Evolutionary conservation across 768 basidiomycete genomes (phyloP).

Genomic region (Collybiopsis luxurians): DNA sequence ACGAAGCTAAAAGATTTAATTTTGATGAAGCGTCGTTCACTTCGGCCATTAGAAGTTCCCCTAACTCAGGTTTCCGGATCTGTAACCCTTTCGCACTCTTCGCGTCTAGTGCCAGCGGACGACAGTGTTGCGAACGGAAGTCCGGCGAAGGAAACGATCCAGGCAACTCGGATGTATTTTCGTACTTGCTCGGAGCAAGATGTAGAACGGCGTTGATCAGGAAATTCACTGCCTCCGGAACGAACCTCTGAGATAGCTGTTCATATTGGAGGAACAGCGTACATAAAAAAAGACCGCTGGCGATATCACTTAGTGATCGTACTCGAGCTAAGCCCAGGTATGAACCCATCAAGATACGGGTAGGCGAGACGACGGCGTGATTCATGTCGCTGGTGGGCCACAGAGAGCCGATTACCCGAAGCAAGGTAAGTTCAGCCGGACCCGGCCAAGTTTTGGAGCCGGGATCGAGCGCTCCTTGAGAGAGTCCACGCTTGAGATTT

Average conservation of each 20-base stretch:
- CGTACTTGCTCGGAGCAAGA: conserved; percentile 64
- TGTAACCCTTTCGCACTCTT: conserved; percentile 35
- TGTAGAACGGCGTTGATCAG: conserved; percentile 66
- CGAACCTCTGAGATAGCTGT: conserved; percentile 74
- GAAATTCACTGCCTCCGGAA: conserved; percentile 91
- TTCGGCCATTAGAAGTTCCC: conserved; percentile 31
- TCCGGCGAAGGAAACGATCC: conserved; percentile 74
- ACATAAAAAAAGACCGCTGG: conserved; percentile 87
- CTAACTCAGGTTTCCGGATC: conserved; percentile 48
- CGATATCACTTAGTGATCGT: conserved; percentile 68
- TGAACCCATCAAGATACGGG: conserved; percentile 85
- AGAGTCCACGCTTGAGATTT: conserved; percentile 83
- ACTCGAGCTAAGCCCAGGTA: conserved; percentile 87
- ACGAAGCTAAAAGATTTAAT: conserved; percentile 62
- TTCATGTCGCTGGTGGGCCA: conserved; percentile 97
- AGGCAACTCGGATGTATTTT: conserved; percentile 47
- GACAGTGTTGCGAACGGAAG: conserved; percentile 50
- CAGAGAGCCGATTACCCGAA: conserved; percentile 74
- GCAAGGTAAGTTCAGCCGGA: conserved; percentile 72
- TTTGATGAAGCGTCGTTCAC: conserved; percentile 60
- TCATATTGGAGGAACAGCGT: conserved; percentile 87
- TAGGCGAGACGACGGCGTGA: conserved; percentile 84
- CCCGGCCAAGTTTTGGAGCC: conserved; percentile 88
- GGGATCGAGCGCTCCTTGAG: conserved; percentile 55
- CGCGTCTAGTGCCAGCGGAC: conserved; percentile 34